Evolutionary conservation across 108 stramenopile species (phyloP).

Genomic region (Nannochloropsis granulata): DNA sequence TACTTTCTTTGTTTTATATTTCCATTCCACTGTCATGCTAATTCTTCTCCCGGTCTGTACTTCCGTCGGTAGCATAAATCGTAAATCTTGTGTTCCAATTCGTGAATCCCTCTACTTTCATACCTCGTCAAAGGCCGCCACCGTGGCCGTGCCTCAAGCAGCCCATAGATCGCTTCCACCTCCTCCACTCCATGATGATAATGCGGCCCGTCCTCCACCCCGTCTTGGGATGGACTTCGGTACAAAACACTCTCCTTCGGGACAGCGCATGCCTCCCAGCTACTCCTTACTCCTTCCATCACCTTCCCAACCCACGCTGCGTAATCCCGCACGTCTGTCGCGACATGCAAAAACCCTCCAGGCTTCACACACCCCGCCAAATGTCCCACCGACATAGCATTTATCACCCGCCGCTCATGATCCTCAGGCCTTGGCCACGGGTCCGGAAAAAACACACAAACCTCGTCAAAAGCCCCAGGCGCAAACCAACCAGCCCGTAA

Average conservation of each 20-base stretch:
- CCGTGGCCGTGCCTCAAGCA: not conserved
- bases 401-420: not conserved
- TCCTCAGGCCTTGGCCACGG: not conserved
- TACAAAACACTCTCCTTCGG: not conserved
- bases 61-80: not conserved
- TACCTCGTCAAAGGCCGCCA: not conserved
- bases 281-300: not conserved
- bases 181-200: not conserved
- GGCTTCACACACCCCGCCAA: not conserved
- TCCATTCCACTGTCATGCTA: too few relatives aligned
- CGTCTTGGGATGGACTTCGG: not conserved
- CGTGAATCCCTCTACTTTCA: not conserved
- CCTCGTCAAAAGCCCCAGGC: not conserved
- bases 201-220: not conserved
- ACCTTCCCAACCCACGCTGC: not conserved
- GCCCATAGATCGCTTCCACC: not conserved
- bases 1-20: too few relatives aligned
- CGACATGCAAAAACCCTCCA: not conserved
- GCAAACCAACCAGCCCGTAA: not conserved
- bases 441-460: not conserved
- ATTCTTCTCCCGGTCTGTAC: not conserved
- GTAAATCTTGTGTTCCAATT: not conserved
- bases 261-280: not conserved
- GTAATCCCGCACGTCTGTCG: not conserved
- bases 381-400: not conserved